Evolutionary conservation across 2,329 filamentous ascomycete genomes (phyloP).

Genomic region (Sporothrix variecibatus): DNA sequence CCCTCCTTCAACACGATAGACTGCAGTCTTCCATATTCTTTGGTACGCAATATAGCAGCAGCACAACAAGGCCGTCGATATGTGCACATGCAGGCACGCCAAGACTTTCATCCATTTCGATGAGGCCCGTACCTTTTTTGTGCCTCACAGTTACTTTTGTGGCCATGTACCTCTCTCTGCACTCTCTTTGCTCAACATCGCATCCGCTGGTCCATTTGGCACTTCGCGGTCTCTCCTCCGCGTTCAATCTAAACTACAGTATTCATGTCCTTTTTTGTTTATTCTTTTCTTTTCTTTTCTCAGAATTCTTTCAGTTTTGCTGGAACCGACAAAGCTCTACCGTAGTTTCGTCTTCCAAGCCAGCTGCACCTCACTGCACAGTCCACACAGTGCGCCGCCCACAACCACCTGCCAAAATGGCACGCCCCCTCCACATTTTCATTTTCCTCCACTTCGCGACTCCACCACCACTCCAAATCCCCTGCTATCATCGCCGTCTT

Average conservation of each 20-base stretch:
- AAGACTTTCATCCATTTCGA: neutral
- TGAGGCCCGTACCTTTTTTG: slow-evolving; percentile 4
- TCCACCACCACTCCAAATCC: neutral
- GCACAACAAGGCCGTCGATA: neutral
- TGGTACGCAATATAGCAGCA: slow-evolving; percentile 10
- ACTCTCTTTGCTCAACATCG: slow-evolving; percentile 23
- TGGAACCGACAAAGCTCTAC: neutral
- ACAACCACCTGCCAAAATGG: neutral
- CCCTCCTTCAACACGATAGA: neutral
- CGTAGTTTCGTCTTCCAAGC: too few species aligned
- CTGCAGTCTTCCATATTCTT: neutral
- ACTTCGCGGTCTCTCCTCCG: slow-evolving; percentile 33
- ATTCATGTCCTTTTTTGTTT: neutral
- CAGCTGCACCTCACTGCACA: neutral
- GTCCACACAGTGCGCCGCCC: slow-evolving; percentile 22
- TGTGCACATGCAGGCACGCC: neutral
- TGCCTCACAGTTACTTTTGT: neutral
- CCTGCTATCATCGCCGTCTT: neutral
- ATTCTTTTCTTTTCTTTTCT: slow-evolving; percentile 38
- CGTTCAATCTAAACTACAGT: neutral
- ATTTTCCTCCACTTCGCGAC: neutral
- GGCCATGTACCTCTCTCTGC: neutral
- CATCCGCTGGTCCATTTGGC: slow-evolving; percentile 47
- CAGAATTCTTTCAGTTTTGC: slow-evolving; percentile 28
- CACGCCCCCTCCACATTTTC: neutral